These are phyloP conservation scores for Alternaria solani DNA, from an alignment of 2,329 filamentous ascomycete genomes.

Conservation along the genomic window DNA sequence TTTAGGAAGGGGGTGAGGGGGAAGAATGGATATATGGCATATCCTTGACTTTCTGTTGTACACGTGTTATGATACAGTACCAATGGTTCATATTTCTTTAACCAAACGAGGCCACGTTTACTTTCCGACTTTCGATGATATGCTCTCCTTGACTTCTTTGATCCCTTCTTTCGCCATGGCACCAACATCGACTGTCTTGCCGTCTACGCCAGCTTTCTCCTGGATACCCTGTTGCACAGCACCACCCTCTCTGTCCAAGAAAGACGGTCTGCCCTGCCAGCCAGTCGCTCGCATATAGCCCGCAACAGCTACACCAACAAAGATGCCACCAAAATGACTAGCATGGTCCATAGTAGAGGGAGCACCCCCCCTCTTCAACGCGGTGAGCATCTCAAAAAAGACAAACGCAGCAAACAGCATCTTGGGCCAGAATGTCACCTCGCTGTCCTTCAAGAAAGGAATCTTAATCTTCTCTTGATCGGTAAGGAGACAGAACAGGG, in stretches of 20 bases:
- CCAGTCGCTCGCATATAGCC: slow-evolving; percentile 39
- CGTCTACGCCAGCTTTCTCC: slow-evolving; percentile 17
- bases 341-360: slow-evolving; percentile 43
- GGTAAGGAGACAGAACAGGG: slow-evolving; percentile 43
- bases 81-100: not conserved
- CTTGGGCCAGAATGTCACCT: slow-evolving; percentile 43
- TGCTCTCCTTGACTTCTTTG: slow-evolving; percentile 19
- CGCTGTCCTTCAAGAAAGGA: slow-evolving; percentile 39
- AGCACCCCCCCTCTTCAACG: slow-evolving; percentile 13
- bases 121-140: not conserved
- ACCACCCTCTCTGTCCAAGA: not conserved
- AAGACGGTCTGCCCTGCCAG: slow-evolving; percentile 25
- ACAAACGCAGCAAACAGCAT: slow-evolving; percentile 40
- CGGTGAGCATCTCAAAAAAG: slow-evolving; percentile 31
- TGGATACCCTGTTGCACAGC: slow-evolving; percentile 13
- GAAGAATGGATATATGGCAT: not conserved
- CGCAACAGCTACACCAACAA: slow-evolving; percentile 34
- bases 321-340: slow-evolving; percentile 48
- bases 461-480: slow-evolving; percentile 43
- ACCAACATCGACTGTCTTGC: slow-evolving; percentile 36
- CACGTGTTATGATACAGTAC: not conserved
- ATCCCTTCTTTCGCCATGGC: slow-evolving; percentile 33
- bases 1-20: not conserved
- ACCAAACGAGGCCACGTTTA: not conserved
- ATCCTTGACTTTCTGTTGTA: not conserved